Base-by-base conservation (phyloP, 2,329 filamentous ascomycete species). In the Cladosporium sphaerospermum region DNA sequence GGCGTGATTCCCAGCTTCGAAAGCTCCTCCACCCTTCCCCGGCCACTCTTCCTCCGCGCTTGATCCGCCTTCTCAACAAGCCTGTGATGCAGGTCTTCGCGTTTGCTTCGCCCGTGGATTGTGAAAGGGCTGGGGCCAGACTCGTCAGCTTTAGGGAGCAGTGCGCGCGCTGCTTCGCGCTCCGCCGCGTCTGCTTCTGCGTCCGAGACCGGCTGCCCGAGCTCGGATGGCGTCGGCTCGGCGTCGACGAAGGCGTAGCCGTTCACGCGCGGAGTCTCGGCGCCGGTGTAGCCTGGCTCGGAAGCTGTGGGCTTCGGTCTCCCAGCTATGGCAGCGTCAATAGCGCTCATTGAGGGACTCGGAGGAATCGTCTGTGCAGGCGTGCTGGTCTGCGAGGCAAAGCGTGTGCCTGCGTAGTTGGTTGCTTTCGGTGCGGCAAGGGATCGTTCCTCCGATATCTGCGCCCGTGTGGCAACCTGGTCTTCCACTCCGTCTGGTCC, bases 201-300 rank as follows among this genome's bases (percentile, higher is more conserved):
- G 32, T 69, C 66, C 9, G 62, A 59, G 4, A 68, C 58, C 10
- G 63, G 62, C 9, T 78, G 73, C 1, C 82, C 79, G 7, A 87
- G 72, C 51, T 84, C 71, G 8, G 63, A 86, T 76, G 59, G 59
- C 62, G 57, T 77, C 0, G 81, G 79, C 39, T 86, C 87, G 53
- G 95, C 89, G 61, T 96, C 90, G 34, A 99, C 91, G 70, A 96
- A 97, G 0, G 89, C 82, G 68, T 96, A 99, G 1, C 93, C 93
- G 58, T 95, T 95, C 0, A 97, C 88, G 2, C 89, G 80, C 0
- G 92, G 93, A 0, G 92, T 97, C 69, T 95, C 90, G 54, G 78
- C 79, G 13, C 85, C 86, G 1, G 76, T 76, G 56, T 75, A 80
- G 2, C 77, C 77, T 9, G 74, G 45, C 59, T 89, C 84, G 10